These are phyloP conservation scores for Nakazawaea siamensis DNA, from an alignment of 805 yeast species.

Conservation along the genomic window DNA sequence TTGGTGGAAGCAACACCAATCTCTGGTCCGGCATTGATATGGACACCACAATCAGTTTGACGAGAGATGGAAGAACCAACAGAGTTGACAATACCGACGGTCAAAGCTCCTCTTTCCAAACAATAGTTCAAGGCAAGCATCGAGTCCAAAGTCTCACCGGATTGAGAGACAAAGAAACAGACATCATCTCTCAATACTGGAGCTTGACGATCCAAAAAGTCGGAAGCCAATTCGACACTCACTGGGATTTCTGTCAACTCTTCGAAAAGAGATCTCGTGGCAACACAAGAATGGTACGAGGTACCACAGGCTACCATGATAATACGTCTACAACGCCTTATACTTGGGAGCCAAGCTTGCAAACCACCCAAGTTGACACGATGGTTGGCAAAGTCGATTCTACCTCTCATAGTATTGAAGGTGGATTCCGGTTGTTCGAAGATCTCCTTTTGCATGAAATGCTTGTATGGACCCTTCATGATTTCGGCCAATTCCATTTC, in stretches of 20 bases:
- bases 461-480: slow-evolving; percentile 95
- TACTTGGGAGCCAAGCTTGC: slow-evolving; percentile 73
- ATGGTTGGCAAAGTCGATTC: slow-evolving; percentile 82
- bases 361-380: slow-evolving; percentile 85
- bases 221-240: slow-evolving; percentile 87
- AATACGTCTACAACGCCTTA: slow-evolving; percentile 89
- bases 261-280: slow-evolving; percentile 93
- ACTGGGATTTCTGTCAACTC: slow-evolving; percentile 95
- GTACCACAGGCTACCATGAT: slow-evolving; percentile 99
- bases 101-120: slow-evolving; percentile 92
- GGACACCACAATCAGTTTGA: slow-evolving; percentile 98
- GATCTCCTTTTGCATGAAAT: slow-evolving; percentile 98
- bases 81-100: slow-evolving; percentile 94
- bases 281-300: slow-evolving; percentile 96
- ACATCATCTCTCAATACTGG: slow-evolving; percentile 99
- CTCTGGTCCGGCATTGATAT: slow-evolving; percentile 98
- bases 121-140: slow-evolving; percentile 93
- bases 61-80: slow-evolving; percentile 97
- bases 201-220: slow-evolving; percentile 86
- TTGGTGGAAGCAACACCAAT: slow-evolving; percentile 99
- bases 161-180: slow-evolving; percentile 94
- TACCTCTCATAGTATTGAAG: slow-evolving; percentile 98
- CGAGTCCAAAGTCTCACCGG: slow-evolving; percentile 98
- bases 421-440: slow-evolving; percentile 98
- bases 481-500: slow-evolving; percentile 96